Base-by-base conservation (phyloP, 768 basidiomycete genomes). In the Hypholoma sublateritium region DNA sequence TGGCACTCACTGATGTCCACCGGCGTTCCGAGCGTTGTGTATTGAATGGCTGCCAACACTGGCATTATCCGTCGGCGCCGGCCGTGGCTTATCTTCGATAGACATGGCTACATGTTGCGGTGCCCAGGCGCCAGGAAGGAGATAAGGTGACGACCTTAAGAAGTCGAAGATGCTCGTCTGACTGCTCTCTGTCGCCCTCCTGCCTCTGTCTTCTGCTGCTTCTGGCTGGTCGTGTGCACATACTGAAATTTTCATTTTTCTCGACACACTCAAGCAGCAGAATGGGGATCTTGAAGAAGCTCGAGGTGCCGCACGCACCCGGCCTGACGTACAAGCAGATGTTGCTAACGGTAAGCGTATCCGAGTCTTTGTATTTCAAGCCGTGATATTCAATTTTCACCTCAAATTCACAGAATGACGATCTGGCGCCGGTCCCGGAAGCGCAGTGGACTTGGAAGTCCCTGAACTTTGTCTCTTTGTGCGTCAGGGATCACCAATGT, bases 391-490 rank as follows among this genome's bases (percentile, higher is more conserved):
- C 19, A 7, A 17, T 45, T 25, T 50, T 63, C 43, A 61, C 42
- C 49, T n/a, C 35, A 35, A 51, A 14, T 61, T 55, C 34, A 12
- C 61, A 88, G 87, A 89, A 87, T 59, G 82, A 89, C 56, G 89
- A 92, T 68, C 74, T 91, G 34, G 71, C 80, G 19, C 89, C 89
- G n/a, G 88, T 90, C 2, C 74, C 79, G 11, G 74, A 78, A 52
- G 79, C 82, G 55, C 80, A 87, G 58, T 75, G 86, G 58, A 85
- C 81, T 59, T 91, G 91, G 89, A 76, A 75, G 21, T 71, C 73
- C 42, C 81, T 77, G 72, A 86, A 88, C 70, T 90, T 87, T 68
- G 72, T 87, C 44, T 78, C 85, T 17, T 89, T 86, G 83, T 87
- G 67, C 60, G 80, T 69, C 56, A 49, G 44, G 37, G 53, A n/a